Percentiles rank a stretch among this genome's conserved stretches.
Conservation (phyloP, 2,329 filamentous ascomycete genomes). For the Epichloe glyceriae region DNA sequence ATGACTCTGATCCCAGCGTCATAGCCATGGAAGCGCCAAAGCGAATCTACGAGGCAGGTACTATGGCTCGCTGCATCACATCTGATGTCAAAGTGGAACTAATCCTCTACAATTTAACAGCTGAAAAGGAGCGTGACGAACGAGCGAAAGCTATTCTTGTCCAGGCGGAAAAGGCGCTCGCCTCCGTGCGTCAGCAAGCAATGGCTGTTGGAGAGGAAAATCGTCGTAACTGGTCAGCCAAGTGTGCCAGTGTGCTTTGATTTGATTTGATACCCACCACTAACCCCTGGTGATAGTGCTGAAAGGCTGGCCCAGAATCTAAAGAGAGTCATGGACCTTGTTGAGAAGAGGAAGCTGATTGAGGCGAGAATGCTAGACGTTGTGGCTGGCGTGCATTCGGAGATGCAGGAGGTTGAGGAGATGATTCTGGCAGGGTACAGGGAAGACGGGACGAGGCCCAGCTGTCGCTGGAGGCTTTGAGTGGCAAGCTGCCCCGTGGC, state of each 20-base stretch:
- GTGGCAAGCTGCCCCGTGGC: background rate
- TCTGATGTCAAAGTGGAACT: background rate
- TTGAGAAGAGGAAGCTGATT: slow-evolving; percentile 14
- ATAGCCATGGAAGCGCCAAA: slow-evolving; percentile 15
- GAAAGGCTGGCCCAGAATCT: slow-evolving; percentile 8
- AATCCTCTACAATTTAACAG: slow-evolving; percentile 8
- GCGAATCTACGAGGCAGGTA: slow-evolving; percentile 14
- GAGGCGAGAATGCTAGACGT: slow-evolving; percentile 17
- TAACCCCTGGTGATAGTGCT: slow-evolving; percentile 7
- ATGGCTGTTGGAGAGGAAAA: slow-evolving; percentile 12
- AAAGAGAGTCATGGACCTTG: slow-evolving; percentile 10
- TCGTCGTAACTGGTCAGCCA: slow-evolving; percentile 12
- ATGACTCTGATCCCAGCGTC: slow-evolving; percentile 12
- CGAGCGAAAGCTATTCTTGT: slow-evolving; percentile 12
- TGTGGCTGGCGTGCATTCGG: slow-evolving; percentile 9
- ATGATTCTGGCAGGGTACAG: slow-evolving; percentile 18
- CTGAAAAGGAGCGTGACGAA: slow-evolving; percentile 18
- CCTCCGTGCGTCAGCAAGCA: slow-evolving; percentile 12
- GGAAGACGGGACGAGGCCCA: slow-evolving; percentile 15
- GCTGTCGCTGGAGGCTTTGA: slow-evolving; percentile 3
- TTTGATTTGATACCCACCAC: background rate
- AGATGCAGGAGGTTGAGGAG: slow-evolving; percentile 13
- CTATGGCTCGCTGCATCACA: background rate
- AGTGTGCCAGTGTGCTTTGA: background rate
- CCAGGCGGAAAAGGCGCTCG: slow-evolving; percentile 14